Conservation (phyloP, 176 grass and related monocot genomes). For the Chloris gayana region DNA sequence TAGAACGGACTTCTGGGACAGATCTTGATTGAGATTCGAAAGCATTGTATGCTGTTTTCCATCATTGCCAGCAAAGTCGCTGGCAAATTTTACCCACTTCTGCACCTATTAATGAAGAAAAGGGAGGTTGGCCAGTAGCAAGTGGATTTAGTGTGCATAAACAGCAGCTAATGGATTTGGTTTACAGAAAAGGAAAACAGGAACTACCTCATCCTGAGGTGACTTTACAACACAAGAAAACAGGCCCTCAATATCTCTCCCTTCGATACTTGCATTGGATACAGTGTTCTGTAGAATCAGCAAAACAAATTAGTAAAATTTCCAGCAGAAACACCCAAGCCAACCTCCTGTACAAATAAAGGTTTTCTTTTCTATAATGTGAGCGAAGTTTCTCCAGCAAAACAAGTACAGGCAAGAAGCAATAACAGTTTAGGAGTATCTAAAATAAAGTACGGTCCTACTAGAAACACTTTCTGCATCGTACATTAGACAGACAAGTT, state of each 20-base stretch:
- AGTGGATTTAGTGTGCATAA: constrained; percentile 27
- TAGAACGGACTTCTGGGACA: constrained; percentile 77
- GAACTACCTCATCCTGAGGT: constrained; percentile 64
- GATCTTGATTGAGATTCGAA: constrained; percentile 65
- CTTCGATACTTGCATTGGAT: constrained; percentile 52
- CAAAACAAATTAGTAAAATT: constrained; percentile 31
- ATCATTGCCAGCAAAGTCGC: constrained; percentile 55
- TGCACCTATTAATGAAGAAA: constrained; percentile 57
- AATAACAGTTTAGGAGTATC: neutral
- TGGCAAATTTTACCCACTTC: constrained; percentile 80
- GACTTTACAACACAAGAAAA: constrained; percentile 49
- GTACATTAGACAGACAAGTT: neutral
- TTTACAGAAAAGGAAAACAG: neutral
- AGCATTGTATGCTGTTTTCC: constrained; percentile 46
- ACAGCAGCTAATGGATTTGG: constrained; percentile 13
- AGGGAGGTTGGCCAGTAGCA: neutral
- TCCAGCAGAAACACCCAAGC: constrained; percentile 13
- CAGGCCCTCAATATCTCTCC: constrained; percentile 55
- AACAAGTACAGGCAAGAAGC: neutral
- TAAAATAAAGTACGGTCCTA: neutral
- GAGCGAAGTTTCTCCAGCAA: neutral
- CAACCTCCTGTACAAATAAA: neutral
- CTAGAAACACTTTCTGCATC: neutral
- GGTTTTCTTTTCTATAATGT: neutral
- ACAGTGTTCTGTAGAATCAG: constrained; percentile 55